Base-by-base conservation (phyloP, 2,329 filamentous ascomycete genomes). In the Trichophyton schoenleinii region DNA sequence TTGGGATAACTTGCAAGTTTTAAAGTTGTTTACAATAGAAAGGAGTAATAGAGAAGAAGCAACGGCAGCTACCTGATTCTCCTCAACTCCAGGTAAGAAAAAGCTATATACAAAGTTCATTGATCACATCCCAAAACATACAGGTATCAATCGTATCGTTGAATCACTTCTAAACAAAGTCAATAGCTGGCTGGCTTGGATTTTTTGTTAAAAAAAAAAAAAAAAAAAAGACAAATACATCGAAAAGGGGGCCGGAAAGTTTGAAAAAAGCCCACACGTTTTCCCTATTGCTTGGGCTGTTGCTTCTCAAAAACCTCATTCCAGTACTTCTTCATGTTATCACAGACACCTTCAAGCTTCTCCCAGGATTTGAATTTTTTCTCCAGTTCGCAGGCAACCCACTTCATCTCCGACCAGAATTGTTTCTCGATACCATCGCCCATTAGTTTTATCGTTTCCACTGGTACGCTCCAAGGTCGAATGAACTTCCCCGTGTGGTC, bases 381-480 rank as follows among this genome's bases (percentile, higher is more conserved):
- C 60, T 75, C 71, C 20, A 75, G 69, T 57, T 71, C 70, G 62
- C 74, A 76, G 9, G 70, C 73, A 5, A 73, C 71, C 65, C 70
- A 71, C 41, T 69, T 69, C 59, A 76, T 74, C 63, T 75, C 72
- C 2, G 65, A 65, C 74, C 74, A 77, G 48, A 73, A 73, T 15
- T 67, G 63, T 55, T 66, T 69, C 63, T 76, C 74, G 2, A 75
- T 63, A 63, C 76, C 74, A 3, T 67, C 64, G 18, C 68, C 71
- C 53, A 75, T 71, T 38, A 68, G 64, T 36, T 67, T 61, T 34
- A 71, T 68, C 1, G 68, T 65, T 18, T 69, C 66, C 41, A 70
- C 61, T 15, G 71, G 68, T 2, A 68, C 67, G 5, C 68, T 71
- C 72, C 70, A 71, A 13, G 71, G 66, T 46, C 71, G 67, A 41